These are phyloP conservation scores for Oidiodendron maius DNA, from an alignment of 495 filamentous ascomycete genomes.

Conservation along the genomic window DNA sequence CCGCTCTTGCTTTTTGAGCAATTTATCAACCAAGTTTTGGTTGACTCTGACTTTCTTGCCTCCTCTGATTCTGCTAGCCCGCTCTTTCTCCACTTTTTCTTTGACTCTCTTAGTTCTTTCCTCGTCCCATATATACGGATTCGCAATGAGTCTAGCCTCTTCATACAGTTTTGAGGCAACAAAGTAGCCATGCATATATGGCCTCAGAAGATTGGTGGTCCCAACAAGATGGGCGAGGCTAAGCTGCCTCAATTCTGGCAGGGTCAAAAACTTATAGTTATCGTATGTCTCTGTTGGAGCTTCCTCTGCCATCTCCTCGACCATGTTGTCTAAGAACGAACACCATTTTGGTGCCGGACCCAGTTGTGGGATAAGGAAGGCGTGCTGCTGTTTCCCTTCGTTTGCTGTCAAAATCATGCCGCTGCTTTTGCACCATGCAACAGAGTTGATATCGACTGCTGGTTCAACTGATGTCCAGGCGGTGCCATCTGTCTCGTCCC, in stretches of 20 bases:
- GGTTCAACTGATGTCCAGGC: slow-evolving; percentile 96
- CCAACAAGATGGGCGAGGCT: slow-evolving; percentile 84
- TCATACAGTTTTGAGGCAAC: slow-evolving; percentile 89
- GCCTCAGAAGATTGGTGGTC: slow-evolving; percentile 75
- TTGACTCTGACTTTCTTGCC: slow-evolving; percentile 90
- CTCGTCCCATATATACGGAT: slow-evolving; percentile 88
- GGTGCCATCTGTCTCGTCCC: slow-evolving; percentile 72
- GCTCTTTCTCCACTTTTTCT: slow-evolving; percentile 90
- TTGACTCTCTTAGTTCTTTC: slow-evolving; percentile 80
- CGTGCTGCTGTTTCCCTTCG: slow-evolving; percentile 86
- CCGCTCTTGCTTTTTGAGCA: slow-evolving; percentile 75
- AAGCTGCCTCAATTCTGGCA: slow-evolving; percentile 71
- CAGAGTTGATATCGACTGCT: slow-evolving; percentile 85
- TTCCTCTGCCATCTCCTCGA: slow-evolving; percentile 94
- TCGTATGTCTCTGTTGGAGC: slow-evolving; percentile 77
- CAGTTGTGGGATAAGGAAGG: slow-evolving; percentile 92
- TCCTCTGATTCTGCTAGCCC: slow-evolving; percentile 84
- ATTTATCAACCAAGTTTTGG: slow-evolving; percentile 82
- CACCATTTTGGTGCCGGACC: slow-evolving; percentile 94
- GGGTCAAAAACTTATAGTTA: slow-evolving; percentile 95
- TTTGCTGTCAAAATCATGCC: slow-evolving; percentile 95
- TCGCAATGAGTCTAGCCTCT: slow-evolving; percentile 83
- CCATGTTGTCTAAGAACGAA: slow-evolving; percentile 90
- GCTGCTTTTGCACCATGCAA: slow-evolving; percentile 79
- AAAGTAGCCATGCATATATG: slow-evolving; percentile 99